These are phyloP conservation scores for Peniophora sp. DNA, from an alignment of 1,284 basidiomycete genomes.

Conservation along the genomic window DNA sequence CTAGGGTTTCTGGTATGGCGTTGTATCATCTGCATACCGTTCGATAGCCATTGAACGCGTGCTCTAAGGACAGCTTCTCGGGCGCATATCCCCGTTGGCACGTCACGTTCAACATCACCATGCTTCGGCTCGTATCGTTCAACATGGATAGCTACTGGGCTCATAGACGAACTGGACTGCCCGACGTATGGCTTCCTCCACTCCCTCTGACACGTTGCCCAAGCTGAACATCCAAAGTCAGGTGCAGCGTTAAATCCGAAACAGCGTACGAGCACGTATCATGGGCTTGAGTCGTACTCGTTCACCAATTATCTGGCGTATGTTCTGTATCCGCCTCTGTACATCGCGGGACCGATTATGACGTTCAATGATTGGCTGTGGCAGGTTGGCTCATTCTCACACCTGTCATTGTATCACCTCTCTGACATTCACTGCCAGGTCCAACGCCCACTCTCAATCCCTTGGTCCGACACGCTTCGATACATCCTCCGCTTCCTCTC, in stretches of 20 bases:
- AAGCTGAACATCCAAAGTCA: slow-evolving; percentile 15
- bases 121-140: slow-evolving; percentile 91
- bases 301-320: slow-evolving; percentile 67
- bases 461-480: slow-evolving; percentile 25
- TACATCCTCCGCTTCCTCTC: slow-evolving; percentile 73
- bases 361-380: slow-evolving; percentile 93
- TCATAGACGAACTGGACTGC: slow-evolving; percentile 26
- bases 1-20: slow-evolving; percentile 46
- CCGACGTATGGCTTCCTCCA: slow-evolving; percentile 32
- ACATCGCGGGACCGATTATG: slow-evolving; percentile 95
- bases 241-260: slow-evolving; percentile 39
- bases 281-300: slow-evolving; percentile 42
- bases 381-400: slow-evolving; percentile 53
- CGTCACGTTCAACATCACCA: slow-evolving; percentile 93
- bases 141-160: slow-evolving; percentile 92
- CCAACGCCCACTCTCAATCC: slow-evolving; percentile 39
- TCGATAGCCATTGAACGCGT: neutral
- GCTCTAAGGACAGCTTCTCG: slow-evolving; percentile 54
- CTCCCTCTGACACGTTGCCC: neutral
- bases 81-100: slow-evolving; percentile 87
- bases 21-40: too few relatives aligned
- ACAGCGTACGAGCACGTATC: slow-evolving; percentile 42
- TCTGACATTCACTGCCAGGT: too few relatives aligned
- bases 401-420: too few relatives aligned
- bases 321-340: slow-evolving; percentile 85